phyloP scores from a whole-genome alignment of 2,329 filamentous ascomycete genomes.

The Ramichloridium luteum region DNA sequence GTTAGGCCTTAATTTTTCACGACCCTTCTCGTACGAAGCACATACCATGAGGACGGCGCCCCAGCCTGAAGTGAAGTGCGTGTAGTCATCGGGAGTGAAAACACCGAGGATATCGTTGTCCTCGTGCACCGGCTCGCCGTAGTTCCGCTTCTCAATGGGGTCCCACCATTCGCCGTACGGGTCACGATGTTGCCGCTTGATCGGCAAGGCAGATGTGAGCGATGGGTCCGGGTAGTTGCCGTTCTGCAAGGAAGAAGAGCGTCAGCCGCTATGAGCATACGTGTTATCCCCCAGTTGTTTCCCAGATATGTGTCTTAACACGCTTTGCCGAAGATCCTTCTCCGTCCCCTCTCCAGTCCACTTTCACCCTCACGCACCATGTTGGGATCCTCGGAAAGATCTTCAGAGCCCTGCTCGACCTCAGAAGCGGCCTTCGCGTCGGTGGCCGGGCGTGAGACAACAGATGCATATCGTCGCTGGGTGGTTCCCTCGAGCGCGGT shows the following conservation, averaged over 20 bases:
- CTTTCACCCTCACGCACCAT: slow-evolving; percentile 17
- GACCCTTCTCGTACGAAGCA: no score
- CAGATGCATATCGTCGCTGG: slow-evolving; percentile 16
- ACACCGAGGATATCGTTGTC: slow-evolving; percentile 89
- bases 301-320: no score
- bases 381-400: slow-evolving; percentile 20
- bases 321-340: not conserved
- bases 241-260: slow-evolving; percentile 46
- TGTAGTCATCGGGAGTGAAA: slow-evolving; percentile 82
- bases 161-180: slow-evolving; percentile 95
- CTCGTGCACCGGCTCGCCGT: slow-evolving; percentile 90
- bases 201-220: slow-evolving; percentile 29
- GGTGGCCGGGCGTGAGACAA: slow-evolving; percentile 8
- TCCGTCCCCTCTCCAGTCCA: not conserved
- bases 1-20: no score
- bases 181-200: slow-evolving; percentile 88
- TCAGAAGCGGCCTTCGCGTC: slow-evolving; percentile 16
- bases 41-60: slow-evolving; percentile 45
- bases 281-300: no score
- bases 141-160: slow-evolving; percentile 93
- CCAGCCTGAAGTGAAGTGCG: slow-evolving; percentile 62
- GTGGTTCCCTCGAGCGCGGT: slow-evolving; percentile 7
- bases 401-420: slow-evolving; percentile 19
- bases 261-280: no score
- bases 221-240: slow-evolving; percentile 73